Evolutionary conservation across 129 eudicot species (phyloP), one percentile per base, ranked within the genome.

Genomic region (Kitagawia praeruptora): DNA sequence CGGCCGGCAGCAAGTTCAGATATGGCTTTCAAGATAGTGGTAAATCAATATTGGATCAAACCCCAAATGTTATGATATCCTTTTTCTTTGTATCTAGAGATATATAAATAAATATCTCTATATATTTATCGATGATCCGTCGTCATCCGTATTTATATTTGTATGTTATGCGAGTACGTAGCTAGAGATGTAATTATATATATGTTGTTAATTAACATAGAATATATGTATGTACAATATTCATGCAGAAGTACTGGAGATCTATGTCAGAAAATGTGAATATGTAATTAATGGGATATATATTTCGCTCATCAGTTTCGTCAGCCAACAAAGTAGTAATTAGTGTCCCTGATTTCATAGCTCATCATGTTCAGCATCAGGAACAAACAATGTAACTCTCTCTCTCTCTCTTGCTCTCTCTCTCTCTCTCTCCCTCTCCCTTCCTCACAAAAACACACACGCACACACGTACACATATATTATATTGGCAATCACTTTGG

Each of bases 1-100:
- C n/a, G n/a, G n/a, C 34, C 9, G 15, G 34, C 31, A 58, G 10
- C 34, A 58, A n/a, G 5, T n/a, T 61, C 34, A 23, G 28, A 61
- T n/a, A 61, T 61, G 69, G 69, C 69, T 61, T 61, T 58, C 31
- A 58, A 58, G 67, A 58, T 58, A n/a, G 31, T 61, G 69, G 69
- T 25, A 61, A 61, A 61, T 12, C 34, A 61, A n/a, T 8, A n/a
- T 61, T 8, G 25, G 66, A 58, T 58, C 66, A 19, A 21, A 21
- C 11, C 12, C 6, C n/a, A 18, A 12, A 46, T 4, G 51, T 46
- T 46, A 12, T 47, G 5, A 12, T 39, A 3, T 5, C 6, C 42
- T 40, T 40, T 0, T 14, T 13, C 1, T 34, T 34, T 34, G 2
- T 34, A 34, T 34, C 37, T 34, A 34, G 2, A 34, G 2, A 34